Conservation (phyloP, 768 basidiomycete species). For the Lanmaoa pseudosensibilis region DNA sequence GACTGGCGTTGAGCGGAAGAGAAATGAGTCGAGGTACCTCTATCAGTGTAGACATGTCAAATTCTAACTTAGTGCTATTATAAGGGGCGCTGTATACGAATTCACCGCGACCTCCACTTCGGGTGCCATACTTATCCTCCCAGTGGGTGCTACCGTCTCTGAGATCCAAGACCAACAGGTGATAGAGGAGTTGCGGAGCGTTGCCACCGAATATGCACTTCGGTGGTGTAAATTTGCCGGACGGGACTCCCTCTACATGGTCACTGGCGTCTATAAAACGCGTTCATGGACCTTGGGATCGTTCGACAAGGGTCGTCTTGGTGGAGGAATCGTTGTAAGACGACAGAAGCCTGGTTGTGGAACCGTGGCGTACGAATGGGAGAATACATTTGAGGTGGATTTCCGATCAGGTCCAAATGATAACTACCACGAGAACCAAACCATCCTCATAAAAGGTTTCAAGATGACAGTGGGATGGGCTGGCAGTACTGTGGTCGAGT, state of each 20-base stretch:
- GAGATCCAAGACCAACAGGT: background rate
- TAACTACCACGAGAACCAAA: constrained; percentile 5
- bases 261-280: constrained; percentile 6
- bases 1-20: background rate
- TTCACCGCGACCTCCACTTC: background rate
- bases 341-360: too few relatives aligned
- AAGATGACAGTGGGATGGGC: constrained; percentile 1
- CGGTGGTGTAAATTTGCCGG: background rate
- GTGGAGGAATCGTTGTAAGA: background rate
- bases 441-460: constrained; percentile 11
- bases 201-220: background rate
- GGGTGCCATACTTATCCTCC: constrained; percentile 8
- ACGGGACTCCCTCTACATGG: constrained; percentile 1
- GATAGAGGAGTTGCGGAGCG: background rate
- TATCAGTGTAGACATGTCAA: background rate
- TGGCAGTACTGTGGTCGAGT: background rate
- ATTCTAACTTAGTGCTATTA: background rate
- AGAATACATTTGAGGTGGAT: background rate
- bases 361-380: background rate
- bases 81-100: background rate
- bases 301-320: background rate
- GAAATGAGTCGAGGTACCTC: background rate
- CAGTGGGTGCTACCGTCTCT: background rate
- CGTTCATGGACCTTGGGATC: background rate
- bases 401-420: background rate